Evolutionary conservation across 2,329 filamentous ascomycete species (phyloP), one percentile per base, ranked within the genome.

Genomic region (Volutella citrinella): DNA sequence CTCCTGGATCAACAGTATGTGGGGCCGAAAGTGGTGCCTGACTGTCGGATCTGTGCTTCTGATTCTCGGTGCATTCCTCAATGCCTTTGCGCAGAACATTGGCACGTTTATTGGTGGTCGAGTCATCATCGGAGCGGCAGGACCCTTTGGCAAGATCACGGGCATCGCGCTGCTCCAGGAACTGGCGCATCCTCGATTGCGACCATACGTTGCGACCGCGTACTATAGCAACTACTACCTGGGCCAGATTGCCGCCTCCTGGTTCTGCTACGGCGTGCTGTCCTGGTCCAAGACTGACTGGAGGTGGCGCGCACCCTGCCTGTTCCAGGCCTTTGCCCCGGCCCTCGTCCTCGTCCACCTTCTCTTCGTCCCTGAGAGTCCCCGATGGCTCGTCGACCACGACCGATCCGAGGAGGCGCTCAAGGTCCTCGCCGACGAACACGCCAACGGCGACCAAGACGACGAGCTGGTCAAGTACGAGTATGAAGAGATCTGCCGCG

Each of bases 391-490:
- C 0, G 53, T 64, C 2, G 54, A 59, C 36, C 49, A 57, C 17
- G 56, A 56, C 2, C 52, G 55, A 7, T 43, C 52, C 1, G 55
- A 59, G 7, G 55, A 65, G 30, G 63, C 61, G 0, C 41, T 71
- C 5, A 79, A 76, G 34, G 70, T 86, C 21, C 65, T 87, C 4
- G 45, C 55, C 3, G 73, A 78, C 40, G 76, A 79, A 43, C 81
- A 84, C 48, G 77, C 71, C 22, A 75, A 78, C 19, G 78, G 78
- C n/a, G 65, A 80, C 45, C 51, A 51, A 26, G 61, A 72, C 44
- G 72, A 82, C 47, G 56, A 71, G 4, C 70, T 75, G 2, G 80
- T 84, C 5, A 72, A 80, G 45, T 78, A 79, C 48, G 76, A 84
- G 51, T 80, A 69, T 51, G 68, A 69, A 21, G 79, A 84, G 57